Evolutionary conservation across 345 rosid species (phyloP).

Genomic region (Hypericum perforatum): DNA sequence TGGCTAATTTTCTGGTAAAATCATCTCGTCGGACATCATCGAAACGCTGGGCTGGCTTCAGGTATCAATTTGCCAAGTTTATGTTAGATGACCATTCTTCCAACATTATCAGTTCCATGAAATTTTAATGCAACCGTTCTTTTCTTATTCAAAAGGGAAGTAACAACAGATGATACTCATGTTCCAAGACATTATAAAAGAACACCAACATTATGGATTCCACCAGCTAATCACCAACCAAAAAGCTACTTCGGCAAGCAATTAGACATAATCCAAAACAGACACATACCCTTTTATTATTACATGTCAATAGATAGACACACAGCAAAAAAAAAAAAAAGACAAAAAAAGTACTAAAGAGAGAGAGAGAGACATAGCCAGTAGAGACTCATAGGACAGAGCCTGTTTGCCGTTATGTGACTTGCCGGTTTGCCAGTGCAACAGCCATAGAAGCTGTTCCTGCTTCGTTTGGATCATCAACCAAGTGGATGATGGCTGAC

Average conservation of each 20-base stretch:
- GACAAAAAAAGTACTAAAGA: background rate
- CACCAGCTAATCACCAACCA: conserved; percentile 9
- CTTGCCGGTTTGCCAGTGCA: conserved; percentile 58
- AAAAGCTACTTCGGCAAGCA: background rate
- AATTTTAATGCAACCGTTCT: too few species aligned
- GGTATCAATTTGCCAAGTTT: too few species aligned
- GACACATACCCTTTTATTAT: conserved; percentile 11
- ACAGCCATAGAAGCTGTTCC: conserved; percentile 20
- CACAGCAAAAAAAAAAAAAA: background rate
- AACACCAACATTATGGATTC: background rate
- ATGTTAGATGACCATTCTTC: too few species aligned
- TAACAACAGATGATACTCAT: too few species aligned
- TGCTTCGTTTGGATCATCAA: background rate
- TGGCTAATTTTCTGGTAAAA: too few species aligned
- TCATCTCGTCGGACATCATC: too few species aligned
- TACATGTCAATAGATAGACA: conserved; percentile 10
- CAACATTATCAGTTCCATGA: too few species aligned
- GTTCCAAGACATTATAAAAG: too few species aligned
- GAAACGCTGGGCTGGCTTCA: too few species aligned
- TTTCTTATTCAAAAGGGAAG: too few species aligned
- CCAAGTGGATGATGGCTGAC: background rate
- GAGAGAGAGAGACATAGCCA: conserved; percentile 18
- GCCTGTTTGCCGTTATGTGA: conserved; percentile 53
- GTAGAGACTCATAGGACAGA: conserved; percentile 21
- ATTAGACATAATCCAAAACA: conserved; percentile 4